Conservation (phyloP, 352 stramenopile species). For the Phytophthora cactorum region DNA sequence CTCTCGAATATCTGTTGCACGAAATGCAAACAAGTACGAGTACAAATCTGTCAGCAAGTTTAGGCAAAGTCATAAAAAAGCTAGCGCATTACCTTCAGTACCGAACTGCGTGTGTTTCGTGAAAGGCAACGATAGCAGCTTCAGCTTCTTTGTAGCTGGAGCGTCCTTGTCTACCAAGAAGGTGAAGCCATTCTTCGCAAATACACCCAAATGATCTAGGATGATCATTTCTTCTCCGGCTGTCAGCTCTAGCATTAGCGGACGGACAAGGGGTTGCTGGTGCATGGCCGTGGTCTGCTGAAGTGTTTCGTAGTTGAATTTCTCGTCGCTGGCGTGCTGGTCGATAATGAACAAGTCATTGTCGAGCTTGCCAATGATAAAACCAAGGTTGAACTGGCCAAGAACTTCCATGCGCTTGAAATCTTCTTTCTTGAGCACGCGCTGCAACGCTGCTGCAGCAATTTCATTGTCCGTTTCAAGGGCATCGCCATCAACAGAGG, state of each 20-base stretch:
- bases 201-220: conserved; percentile 93
- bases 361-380: conserved; percentile 93
- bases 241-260: conserved; percentile 92
- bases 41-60: conserved; percentile 4
- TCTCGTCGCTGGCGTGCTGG: conserved; percentile 98
- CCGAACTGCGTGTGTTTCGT: conserved; percentile 90
- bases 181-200: conserved; percentile 96
- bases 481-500: conserved; percentile 14
- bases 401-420: conserved; percentile 94
- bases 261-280: conserved; percentile 94
- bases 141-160: conserved; percentile 63
- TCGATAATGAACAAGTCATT: conserved; percentile 98
- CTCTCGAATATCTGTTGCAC: conserved; percentile 84
- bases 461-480: conserved; percentile 47
- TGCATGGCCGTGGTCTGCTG: conserved; percentile 92
- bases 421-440: conserved; percentile 91
- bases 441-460: conserved; percentile 59
- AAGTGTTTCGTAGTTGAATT: conserved; percentile 79
- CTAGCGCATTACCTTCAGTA: conserved; percentile 52
- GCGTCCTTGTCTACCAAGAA: conserved; percentile 60
- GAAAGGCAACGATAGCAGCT: conserved; percentile 85
- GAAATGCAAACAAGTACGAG: neutral
- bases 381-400: conserved; percentile 98
- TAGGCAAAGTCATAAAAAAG: neutral
- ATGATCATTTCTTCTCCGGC: conserved; percentile 94